Conservation (phyloP, 345 rosid genomes). For the Citrus hindsii region DNA sequence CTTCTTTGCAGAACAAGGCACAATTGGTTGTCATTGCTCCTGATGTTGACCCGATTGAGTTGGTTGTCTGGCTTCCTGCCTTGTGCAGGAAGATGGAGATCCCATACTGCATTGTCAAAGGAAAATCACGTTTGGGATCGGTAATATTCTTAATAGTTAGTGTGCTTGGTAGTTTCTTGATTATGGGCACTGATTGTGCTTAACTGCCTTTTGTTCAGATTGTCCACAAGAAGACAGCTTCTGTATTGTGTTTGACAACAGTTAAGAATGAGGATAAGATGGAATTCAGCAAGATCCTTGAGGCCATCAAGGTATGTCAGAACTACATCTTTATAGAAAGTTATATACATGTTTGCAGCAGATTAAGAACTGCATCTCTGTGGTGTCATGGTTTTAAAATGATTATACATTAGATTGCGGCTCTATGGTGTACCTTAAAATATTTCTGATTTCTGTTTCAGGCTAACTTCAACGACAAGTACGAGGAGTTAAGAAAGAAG, state of each 20-base stretch:
- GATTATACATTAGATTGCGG: not conserved
- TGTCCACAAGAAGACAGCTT: conserved; percentile 66
- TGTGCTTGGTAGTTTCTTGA: not conserved
- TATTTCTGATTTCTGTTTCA: conserved; percentile 13
- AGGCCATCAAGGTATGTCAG: conserved; percentile 63
- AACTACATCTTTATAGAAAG: not conserved
- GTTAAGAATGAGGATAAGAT: conserved; percentile 81
- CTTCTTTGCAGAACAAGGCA: conserved; percentile 51
- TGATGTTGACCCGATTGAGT: conserved; percentile 83
- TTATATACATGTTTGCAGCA: not conserved
- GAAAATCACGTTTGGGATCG: conserved; percentile 72
- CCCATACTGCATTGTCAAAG: conserved; percentile 81
- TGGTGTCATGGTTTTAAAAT: not conserved
- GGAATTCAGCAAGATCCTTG: conserved; percentile 72
- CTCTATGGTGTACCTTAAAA: not conserved
- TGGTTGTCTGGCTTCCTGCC: conserved; percentile 89
- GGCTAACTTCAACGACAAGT: conserved; percentile 81
- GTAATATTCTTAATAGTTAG: conserved; percentile 15
- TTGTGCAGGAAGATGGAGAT: conserved; percentile 86
- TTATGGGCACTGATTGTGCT: not conserved
- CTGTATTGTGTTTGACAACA: conserved; percentile 63
- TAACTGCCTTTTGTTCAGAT: conserved; percentile 24
- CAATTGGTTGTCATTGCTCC: conserved; percentile 79
- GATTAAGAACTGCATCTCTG: not conserved
- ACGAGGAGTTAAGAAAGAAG: conserved; percentile 70